Evolutionary conservation across 352 stramenopile genomes (phyloP).

Genomic region (Phytophthora niederhauseri): DNA sequence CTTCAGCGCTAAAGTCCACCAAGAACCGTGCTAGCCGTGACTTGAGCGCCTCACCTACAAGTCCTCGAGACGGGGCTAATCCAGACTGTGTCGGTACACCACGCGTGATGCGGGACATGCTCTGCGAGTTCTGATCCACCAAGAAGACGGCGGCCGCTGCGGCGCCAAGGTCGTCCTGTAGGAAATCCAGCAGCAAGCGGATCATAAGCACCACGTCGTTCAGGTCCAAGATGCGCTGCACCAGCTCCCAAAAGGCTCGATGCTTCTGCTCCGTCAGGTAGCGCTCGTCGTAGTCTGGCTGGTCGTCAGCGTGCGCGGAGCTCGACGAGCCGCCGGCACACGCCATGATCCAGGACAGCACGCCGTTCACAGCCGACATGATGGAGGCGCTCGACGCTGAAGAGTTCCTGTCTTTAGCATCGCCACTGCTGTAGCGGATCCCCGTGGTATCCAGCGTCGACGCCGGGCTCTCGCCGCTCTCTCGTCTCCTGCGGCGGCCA

Average conservation of each 20-base stretch:
- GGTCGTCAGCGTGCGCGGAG: not conserved
- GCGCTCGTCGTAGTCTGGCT: constrained; percentile 34
- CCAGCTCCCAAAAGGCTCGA: constrained; percentile 78
- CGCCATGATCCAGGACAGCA: constrained; percentile 28
- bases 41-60: constrained; percentile 56
- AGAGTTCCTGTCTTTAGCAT: constrained; percentile 1
- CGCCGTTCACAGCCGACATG: constrained; percentile 12
- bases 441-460: constrained; percentile 8
- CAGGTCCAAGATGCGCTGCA: constrained; percentile 65
- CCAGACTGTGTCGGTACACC: constrained; percentile 54
- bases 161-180: constrained; percentile 60
- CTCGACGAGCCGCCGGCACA: constrained; percentile 10
- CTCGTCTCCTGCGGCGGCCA: constrained; percentile 23
- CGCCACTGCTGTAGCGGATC: constrained; percentile 2
- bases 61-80: constrained; percentile 51
- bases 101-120: constrained; percentile 76
- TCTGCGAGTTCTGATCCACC: constrained; percentile 74
- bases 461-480: constrained; percentile 13
- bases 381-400: not conserved
- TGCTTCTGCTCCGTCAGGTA: constrained; percentile 69
- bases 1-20: constrained; percentile 52
- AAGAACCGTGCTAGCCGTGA: constrained; percentile 41
- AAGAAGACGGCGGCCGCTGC: constrained; percentile 68
- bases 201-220: constrained; percentile 86
- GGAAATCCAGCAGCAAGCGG: constrained; percentile 66